Evolutionary conservation across 2,329 filamentous ascomycete species (phyloP).

Genomic region (Fusarium pseudoanthophilum): DNA sequence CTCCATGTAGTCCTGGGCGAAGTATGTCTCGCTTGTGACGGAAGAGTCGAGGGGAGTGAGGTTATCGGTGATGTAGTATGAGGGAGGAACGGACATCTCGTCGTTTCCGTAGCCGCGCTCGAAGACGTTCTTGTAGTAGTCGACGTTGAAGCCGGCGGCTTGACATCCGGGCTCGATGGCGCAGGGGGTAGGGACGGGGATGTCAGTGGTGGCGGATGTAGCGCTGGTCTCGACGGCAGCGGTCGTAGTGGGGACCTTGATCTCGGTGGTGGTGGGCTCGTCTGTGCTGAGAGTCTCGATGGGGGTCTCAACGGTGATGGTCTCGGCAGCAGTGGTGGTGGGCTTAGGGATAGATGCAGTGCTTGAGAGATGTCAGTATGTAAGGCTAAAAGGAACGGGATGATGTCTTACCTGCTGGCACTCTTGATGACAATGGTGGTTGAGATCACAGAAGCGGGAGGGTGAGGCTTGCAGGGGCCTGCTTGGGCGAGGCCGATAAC

Average conservation of each 20-base stretch:
- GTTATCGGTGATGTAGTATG: slow-evolving; percentile 37
- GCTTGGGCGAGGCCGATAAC: not conserved
- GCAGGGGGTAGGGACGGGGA: not conserved
- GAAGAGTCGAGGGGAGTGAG: slow-evolving; percentile 12
- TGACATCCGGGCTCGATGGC: not conserved
- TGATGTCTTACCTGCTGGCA: not conserved
- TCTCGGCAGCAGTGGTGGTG: not conserved
- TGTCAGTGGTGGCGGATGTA: not conserved
- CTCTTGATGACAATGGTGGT: not conserved
- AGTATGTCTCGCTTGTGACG: not conserved
- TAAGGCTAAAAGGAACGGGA: rapidly evolving
- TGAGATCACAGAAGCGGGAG: not conserved
- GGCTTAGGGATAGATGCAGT: not conserved
- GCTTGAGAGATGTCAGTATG: not conserved
- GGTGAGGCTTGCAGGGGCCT: not conserved
- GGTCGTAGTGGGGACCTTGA: not conserved
- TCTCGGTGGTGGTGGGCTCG: not conserved
- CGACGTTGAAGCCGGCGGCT: slow-evolving; percentile 24
- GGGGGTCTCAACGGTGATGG: not conserved
- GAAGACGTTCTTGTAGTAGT: slow-evolving; percentile 39
- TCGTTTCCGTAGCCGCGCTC: slow-evolving; percentile 33
- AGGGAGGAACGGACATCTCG: slow-evolving; percentile 28
- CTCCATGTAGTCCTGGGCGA: not conserved
- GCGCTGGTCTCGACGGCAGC: not conserved
- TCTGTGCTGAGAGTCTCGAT: not conserved